Percentiles rank a stretch among this genome's conserved stretches.
Evolutionary conservation across 169 alveolate species (phyloP).

Genomic region (Cryptosporidium ryanae): DNA sequence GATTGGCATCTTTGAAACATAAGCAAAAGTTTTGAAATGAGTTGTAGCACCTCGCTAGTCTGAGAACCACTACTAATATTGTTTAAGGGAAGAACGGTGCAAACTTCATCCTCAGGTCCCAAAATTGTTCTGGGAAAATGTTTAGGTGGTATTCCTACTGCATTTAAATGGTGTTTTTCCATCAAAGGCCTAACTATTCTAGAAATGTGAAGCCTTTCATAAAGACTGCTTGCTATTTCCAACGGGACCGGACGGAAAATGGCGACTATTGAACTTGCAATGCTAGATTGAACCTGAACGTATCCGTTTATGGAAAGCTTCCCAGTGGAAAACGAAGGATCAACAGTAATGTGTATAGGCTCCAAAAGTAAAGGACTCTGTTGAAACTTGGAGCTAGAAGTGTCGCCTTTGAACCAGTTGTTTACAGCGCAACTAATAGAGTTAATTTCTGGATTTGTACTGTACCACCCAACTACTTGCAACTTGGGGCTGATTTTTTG

Average conservation of each 20-base stretch:
- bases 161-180: conserved; percentile 62
- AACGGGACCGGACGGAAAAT: conserved; percentile 56
- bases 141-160: conserved; percentile 67
- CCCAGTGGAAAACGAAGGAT: conserved; percentile 89
- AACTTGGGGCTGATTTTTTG: conserved; percentile 88
- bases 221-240: conserved; percentile 53
- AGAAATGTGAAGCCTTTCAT: conserved; percentile 63
- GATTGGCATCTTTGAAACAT: conserved; percentile 52
- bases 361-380: conserved; percentile 89
- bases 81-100: conserved; percentile 62
- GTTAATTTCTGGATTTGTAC: conserved; percentile 91
- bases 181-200: conserved; percentile 40
- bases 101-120: conserved; percentile 70
- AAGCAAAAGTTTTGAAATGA: conserved; percentile 46
- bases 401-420: conserved; percentile 91
- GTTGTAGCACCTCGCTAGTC: conserved; percentile 10
- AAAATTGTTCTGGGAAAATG: conserved; percentile 52
- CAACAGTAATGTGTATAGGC: conserved; percentile 91
- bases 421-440: conserved; percentile 92
- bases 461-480: conserved; percentile 90
- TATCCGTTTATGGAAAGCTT: conserved; percentile 85
- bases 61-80: conserved; percentile 8
- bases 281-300: conserved; percentile 44
- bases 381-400: conserved; percentile 85
- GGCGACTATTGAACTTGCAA: conserved; percentile 42